A percentile compares a stretch with the other conserved stretches of the same genome.
These are phyloP conservation scores for Echeveria elegans DNA, from an alignment of 164 flowering plant species.

Conservation along the genomic window DNA sequence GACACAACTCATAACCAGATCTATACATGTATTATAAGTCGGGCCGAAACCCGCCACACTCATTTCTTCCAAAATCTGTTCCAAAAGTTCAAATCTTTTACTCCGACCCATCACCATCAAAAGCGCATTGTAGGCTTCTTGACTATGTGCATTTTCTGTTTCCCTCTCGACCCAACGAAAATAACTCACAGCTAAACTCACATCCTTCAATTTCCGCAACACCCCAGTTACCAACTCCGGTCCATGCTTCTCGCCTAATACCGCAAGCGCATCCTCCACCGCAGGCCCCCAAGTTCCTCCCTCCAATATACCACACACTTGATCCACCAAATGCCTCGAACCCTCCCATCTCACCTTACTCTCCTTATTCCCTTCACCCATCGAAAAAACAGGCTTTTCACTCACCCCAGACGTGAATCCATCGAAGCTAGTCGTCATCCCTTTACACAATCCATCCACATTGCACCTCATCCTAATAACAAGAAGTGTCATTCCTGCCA, in stretches of 20 bases:
- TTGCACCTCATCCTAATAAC: too few relatives aligned
- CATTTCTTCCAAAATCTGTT: slow-evolving; percentile 78
- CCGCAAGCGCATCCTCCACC: slow-evolving; percentile 43
- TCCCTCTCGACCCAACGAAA: slow-evolving; percentile 71
- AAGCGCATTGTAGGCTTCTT: slow-evolving; percentile 64
- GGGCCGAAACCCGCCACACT: slow-evolving; percentile 71
- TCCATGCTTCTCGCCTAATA: slow-evolving; percentile 25
- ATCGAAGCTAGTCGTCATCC: too few relatives aligned
- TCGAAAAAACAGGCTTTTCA: too few relatives aligned
- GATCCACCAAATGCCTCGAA: slow-evolving; percentile 29
- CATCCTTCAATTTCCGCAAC: slow-evolving; percentile 57
- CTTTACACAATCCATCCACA: too few relatives aligned
- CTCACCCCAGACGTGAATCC: too few relatives aligned
- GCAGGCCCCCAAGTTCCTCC: slow-evolving; percentile 62
- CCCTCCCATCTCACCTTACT: too few relatives aligned
- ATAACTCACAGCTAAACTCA: slow-evolving; percentile 47
- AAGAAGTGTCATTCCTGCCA: too few relatives aligned
- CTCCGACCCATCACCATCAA: slow-evolving; percentile 55
- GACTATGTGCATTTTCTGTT: slow-evolving; percentile 38
- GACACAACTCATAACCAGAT: slow-evolving; percentile 45
- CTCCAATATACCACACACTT: slow-evolving; percentile 48
- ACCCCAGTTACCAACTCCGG: too few relatives aligned
- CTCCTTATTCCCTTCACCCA: too few relatives aligned
- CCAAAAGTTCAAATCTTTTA: slow-evolving; percentile 39
- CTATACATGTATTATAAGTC: slow-evolving; percentile 35